A percentile compares a stretch with the other conserved stretches of the same genome.
Evolutionary conservation across 176 grass and related monocot species (phyloP).

Genomic region (Otatea glauca): DNA sequence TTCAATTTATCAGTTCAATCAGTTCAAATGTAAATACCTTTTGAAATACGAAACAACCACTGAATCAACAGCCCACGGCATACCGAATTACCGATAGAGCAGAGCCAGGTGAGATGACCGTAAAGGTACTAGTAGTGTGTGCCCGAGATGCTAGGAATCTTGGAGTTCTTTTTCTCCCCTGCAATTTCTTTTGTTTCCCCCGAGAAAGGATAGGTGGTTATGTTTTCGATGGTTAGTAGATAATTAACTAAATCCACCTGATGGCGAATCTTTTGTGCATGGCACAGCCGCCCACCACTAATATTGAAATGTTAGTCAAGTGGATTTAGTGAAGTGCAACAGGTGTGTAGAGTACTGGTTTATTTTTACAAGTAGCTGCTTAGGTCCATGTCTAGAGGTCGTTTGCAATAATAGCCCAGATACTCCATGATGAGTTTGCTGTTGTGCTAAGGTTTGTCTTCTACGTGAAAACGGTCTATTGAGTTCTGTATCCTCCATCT

Average conservation of each 20-base stretch:
- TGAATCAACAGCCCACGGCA: not conserved
- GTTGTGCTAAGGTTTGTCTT: not conserved
- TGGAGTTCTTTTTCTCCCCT: slow-evolving; percentile 15
- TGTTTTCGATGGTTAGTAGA: slow-evolving; percentile 28
- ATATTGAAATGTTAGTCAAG: slow-evolving; percentile 26
- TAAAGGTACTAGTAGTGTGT: not conserved
- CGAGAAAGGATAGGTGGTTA: slow-evolving; percentile 41
- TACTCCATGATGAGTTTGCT: not conserved
- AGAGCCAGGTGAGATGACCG: not conserved
- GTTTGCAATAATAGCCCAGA: not conserved
- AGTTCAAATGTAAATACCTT: not conserved
- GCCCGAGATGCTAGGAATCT: slow-evolving; percentile 51
- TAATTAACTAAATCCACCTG: slow-evolving; percentile 41
- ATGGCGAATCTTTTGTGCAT: slow-evolving; percentile 44
- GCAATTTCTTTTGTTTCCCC: slow-evolving; percentile 1
- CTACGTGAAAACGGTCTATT: not conserved
- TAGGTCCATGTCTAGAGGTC: not conserved
- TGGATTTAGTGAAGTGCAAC: not conserved
- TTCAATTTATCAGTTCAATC: not conserved
- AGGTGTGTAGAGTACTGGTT: not conserved
- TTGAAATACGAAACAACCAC: not conserved
- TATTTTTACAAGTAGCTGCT: not conserved
- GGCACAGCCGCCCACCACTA: slow-evolving; percentile 24
- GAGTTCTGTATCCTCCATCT: not conserved
- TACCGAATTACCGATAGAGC: not conserved